Conservation (phyloP, 75 land plant genomes). For the Cryptomeria japonica region DNA sequence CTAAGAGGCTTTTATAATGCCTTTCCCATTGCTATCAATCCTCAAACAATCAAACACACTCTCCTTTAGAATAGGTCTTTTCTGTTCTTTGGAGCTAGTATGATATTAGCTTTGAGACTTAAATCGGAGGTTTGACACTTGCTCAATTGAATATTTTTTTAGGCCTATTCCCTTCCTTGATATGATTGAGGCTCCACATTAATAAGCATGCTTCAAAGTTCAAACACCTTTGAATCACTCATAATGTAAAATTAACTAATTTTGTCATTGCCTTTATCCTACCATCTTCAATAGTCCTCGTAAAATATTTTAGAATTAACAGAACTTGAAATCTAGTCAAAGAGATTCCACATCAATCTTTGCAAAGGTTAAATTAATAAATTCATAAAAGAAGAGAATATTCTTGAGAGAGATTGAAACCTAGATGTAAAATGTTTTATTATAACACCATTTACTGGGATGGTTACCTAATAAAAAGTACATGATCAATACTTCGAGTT, state of each 20-base stretch:
- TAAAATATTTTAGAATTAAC: too few species aligned
- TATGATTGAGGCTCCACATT: neutral
- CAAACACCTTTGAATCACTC: neutral
- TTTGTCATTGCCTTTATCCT: neutral
- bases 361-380: neutral
- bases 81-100: too few species aligned
- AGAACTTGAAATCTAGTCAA: neutral
- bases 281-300: too few species aligned
- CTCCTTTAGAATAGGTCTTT: too few species aligned
- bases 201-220: too few species aligned
- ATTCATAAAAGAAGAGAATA: neutral
- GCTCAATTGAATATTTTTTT: too few species aligned
- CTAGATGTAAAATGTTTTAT: neutral
- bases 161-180: too few species aligned
- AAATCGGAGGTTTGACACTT: too few species aligned
- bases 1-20: neutral
- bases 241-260: too few species aligned
- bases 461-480: too few species aligned
- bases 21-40: neutral
- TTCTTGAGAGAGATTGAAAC: neutral
- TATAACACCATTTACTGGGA: neutral
- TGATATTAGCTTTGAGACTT: too few species aligned
- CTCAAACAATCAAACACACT: neutral
- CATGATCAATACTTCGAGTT: too few species aligned
- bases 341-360: neutral